Base-by-base conservation (phyloP, 768 basidiomycete genomes). In the Xanthoconium stramineum region DNA sequence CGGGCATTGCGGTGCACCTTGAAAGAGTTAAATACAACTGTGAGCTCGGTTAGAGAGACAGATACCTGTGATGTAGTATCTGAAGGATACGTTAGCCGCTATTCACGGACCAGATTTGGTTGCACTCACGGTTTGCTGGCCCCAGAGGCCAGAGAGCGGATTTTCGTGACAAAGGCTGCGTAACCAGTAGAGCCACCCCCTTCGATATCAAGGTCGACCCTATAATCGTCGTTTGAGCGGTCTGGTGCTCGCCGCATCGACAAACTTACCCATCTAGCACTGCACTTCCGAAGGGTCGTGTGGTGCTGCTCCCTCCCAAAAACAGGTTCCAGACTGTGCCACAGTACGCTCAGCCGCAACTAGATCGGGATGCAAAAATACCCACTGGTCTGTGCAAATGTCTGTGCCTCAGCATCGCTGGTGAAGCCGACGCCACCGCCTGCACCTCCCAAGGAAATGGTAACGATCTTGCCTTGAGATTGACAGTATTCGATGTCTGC, bases 201-300 rank as follows among this genome's bases (percentile, higher is more conserved):
- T 70, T 90, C 88, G 59, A 91, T 86, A 65, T 89, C 88, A 33
- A 91, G 75, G 67, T 91, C 88, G 58, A 89, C 70, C 30, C 81
- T 83, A 52, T 6, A 24, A n/a, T 3, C 19, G 7, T 48, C 4
- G 56, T 43, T 11, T 56, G 35, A 62, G 35, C 24, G 51, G 12
- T 15, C 12, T 32, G 33, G 7, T 3, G 13, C 5, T 38, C 9
- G 15, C 11, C 47, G 20, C 39, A n/a, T 46, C 7, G 37, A 44
- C 11, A 50, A 57, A 49, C 69, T 50, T 61, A 78, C 78, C 78
- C 78, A 56, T 78, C 79, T 3, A 82, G 67, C 5, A 79, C 71
- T 5, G 78, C 81, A 40, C 57, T 62, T 13, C 76, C 79, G 58
- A 82, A 78, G 0, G 78, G 79, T 17, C 80, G 64, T 5, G 70